These are phyloP conservation scores for Saccharomycopsis amapae DNA, from an alignment of 805 yeast genomes.

Conservation along the genomic window DNA sequence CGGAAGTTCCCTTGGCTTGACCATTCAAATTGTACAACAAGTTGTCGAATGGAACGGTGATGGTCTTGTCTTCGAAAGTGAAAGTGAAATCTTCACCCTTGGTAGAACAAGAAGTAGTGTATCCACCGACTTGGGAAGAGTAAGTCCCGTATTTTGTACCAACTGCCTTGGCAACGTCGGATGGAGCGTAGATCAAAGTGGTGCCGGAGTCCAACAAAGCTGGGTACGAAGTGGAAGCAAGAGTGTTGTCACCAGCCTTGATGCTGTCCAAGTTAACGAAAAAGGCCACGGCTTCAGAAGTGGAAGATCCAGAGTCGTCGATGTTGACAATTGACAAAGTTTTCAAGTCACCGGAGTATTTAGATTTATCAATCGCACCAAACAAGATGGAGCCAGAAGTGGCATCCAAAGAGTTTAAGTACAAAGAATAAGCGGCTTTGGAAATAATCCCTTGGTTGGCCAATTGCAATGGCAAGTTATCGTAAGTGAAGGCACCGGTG, in stretches of 20 bases:
- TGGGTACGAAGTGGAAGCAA: constrained; percentile 24
- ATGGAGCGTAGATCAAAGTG: constrained; percentile 40
- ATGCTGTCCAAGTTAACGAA: constrained; percentile 15
- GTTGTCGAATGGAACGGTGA: constrained; percentile 42
- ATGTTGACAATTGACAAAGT: constrained; percentile 25
- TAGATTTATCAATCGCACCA: constrained; percentile 49
- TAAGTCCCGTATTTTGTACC: constrained; percentile 27
- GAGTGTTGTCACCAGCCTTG: constrained; percentile 26
- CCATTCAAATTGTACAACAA: constrained; percentile 23
- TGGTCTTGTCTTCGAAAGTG: constrained; percentile 48
- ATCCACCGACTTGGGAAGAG: constrained; percentile 27
- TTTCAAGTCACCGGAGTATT: constrained; percentile 37
- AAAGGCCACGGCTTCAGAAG: constrained; percentile 17
- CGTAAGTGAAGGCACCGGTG: constrained; percentile 33
- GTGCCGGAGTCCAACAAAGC: constrained; percentile 43
- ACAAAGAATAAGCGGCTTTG: constrained; percentile 40
- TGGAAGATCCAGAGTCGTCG: constrained; percentile 16
- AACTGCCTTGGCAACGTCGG: constrained; percentile 25
- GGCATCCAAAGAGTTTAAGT: constrained; percentile 30
- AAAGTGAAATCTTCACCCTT: constrained; percentile 16
- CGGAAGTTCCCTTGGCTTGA: constrained; percentile 1
- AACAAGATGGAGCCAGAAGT: constrained; percentile 37
- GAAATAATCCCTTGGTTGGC: constrained; percentile 36
- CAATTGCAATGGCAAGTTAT: constrained; percentile 28
- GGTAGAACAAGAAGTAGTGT: constrained; percentile 11